Conservation (phyloP, 2,329 filamentous ascomycete species). For the Cladosporium cucumerinum region DNA sequence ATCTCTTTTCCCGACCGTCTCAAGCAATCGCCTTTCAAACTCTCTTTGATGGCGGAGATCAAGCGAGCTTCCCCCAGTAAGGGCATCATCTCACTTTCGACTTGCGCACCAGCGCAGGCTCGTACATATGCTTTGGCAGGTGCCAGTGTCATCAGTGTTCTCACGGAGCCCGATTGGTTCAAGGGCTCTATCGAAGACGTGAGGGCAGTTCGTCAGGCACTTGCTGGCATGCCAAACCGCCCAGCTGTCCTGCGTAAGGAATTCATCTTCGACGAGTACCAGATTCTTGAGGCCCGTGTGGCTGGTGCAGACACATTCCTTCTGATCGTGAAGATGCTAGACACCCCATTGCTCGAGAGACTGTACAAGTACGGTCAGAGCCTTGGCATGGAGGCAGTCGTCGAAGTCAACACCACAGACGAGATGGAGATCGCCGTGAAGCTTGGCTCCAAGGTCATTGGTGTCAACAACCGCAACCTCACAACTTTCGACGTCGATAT, state of each 20-base stretch:
- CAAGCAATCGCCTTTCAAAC: constrained; percentile 75
- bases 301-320: constrained; percentile 93
- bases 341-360: constrained; percentile 65
- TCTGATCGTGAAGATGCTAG: constrained; percentile 97
- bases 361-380: constrained; percentile 86
- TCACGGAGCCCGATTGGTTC: constrained; percentile 98
- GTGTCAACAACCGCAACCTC: constrained; percentile 95
- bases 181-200: constrained; percentile 96
- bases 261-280: constrained; percentile 97
- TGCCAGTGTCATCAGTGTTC: constrained; percentile 95
- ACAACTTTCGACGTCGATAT: constrained; percentile 97
- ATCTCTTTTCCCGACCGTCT: constrained; percentile 77
- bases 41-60: constrained; percentile 96
- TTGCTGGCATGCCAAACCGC: constrained; percentile 88
- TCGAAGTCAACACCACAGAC: constrained; percentile 91
- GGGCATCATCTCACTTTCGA: constrained; percentile 82
- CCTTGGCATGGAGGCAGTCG: constrained; percentile 93
- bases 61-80: constrained; percentile 96
- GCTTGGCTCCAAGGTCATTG: constrained; percentile 85
- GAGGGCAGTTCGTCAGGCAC: constrained; percentile 76
- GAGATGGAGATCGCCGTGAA: constrained; percentile 88
- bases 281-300: constrained; percentile 89
- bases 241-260: constrained; percentile 93
- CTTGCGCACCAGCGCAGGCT: constrained; percentile 86
- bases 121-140: constrained; percentile 88